Base-by-base conservation (phyloP, 202 grass and related monocot species). In the Panicum hallii region DNA sequence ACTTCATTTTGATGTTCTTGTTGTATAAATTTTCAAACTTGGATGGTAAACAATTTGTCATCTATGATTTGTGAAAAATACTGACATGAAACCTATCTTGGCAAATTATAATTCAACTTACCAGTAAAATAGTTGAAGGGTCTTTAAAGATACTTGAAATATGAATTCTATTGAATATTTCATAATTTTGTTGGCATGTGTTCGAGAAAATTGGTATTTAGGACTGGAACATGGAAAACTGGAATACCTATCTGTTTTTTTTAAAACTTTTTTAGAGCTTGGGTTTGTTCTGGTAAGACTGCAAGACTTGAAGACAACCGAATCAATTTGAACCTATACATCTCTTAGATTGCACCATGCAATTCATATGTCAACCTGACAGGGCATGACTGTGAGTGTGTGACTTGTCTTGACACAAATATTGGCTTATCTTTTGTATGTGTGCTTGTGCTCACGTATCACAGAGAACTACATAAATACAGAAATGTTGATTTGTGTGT, bases 401-500 rank as follows among this genome's bases (percentile, higher is more conserved):
- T 45, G 48, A 43, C n/a, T 55, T 84, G 3, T 40, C 60, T 77
- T 84, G 60, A 75, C 36, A 30, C 74, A 45, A 38, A 4, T 45
- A 56, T 67, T 56, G 1, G n/a, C 54, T 15, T 41, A 32, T 66
- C n/a, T 44, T 75, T 9, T 11, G 34, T 38, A 34, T 7, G 9
- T 53, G 26, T n/a, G 44, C 28, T 36, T 63, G 3, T 36, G 9
- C 32, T 5, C 15, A 28, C 23, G 6, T 48, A 46, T 63, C 43
- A 52, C 54, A 71, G 15, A 70, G n/a, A 63, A 63, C 38, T 72
- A 54, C 58, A 66, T 54, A 43, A 85, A 63, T 55, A 14, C 19
- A 57, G 9, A n/a, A 55, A n/a, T 56, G 26, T 20, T 73, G 34
- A 22, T 57, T 41, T 76, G 2, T 75, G 34, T 22, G 52, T 15